Percentiles rank a stretch among this genome's conserved stretches.
These are phyloP conservation scores for Tephrocybe sp. DNA, from an alignment of 768 basidiomycete species.

Conservation along the genomic window DNA sequence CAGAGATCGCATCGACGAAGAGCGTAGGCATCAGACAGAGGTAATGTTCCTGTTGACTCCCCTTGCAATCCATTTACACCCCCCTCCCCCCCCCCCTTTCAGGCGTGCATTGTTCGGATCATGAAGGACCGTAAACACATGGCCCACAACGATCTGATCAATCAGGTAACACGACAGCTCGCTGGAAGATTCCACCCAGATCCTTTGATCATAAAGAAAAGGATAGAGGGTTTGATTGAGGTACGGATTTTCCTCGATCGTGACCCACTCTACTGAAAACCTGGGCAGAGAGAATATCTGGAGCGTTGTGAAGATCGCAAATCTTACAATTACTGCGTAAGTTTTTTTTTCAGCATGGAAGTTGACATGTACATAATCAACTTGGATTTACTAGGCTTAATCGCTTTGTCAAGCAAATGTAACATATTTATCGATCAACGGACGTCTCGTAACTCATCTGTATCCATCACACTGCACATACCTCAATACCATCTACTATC, in stretches of 20 bases:
- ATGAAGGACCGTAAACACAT: constrained; percentile 96
- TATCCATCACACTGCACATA: neutral
- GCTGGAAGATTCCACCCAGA: constrained; percentile 84
- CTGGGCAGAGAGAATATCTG: constrained; percentile 83
- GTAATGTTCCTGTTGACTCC: constrained; percentile 44
- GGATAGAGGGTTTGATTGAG: constrained; percentile 92
- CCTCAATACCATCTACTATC: too few species aligned
- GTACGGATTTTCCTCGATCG: constrained; percentile 39
- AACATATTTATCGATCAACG: constrained; percentile 4
- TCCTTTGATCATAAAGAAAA: constrained; percentile 85
- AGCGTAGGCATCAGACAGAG: constrained; percentile 86
- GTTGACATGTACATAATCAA: neutral
- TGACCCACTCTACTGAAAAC: neutral
- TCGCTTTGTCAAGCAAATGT: constrained; percentile 10
- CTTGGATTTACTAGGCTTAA: constrained; percentile 17
- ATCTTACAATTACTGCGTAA: constrained; percentile 80
- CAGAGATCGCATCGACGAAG: constrained; percentile 86
- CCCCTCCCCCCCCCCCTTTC: constrained; percentile 4
- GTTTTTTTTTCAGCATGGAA: constrained; percentile 6
- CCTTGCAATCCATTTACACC: too few species aligned
- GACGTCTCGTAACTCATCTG: constrained; percentile 10
- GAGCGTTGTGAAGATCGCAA: constrained; percentile 86
- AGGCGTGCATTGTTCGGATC: constrained; percentile 97
- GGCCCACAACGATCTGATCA: constrained; percentile 84
- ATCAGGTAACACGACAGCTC: constrained; percentile 88